phyloP scores from a whole-genome alignment of 257 asterid species.

The Echites panduratus region DNA sequence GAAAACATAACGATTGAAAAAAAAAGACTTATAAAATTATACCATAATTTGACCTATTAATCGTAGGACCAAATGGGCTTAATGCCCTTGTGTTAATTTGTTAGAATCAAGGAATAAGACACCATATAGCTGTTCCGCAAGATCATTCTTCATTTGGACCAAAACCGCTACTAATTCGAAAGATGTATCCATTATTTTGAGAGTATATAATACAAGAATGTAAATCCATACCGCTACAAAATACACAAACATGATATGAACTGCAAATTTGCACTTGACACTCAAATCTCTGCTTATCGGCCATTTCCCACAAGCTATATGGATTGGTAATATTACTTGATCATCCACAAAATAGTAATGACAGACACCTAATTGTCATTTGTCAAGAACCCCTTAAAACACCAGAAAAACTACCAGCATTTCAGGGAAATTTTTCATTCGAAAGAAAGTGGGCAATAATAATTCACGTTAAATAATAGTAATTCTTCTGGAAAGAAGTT shows the following conservation, averaged over 20 bases:
- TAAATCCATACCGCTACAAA: background rate
- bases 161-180: too few relatives aligned
- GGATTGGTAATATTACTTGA: background rate
- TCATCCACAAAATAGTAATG: background rate
- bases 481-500: constrained; percentile 17
- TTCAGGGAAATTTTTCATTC: background rate
- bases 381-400: background rate
- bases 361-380: background rate
- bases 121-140: too few relatives aligned
- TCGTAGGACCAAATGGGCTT: too few relatives aligned
- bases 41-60: too few relatives aligned
- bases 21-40: too few relatives aligned
- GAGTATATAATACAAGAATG: background rate
- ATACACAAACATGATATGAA: background rate
- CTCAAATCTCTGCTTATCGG: background rate
- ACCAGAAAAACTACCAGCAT: background rate
- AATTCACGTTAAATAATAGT: constrained; percentile 8
- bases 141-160: too few relatives aligned
- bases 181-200: background rate
- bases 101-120: too few relatives aligned
- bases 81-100: too few relatives aligned
- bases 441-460: background rate
- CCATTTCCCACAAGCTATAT: background rate
- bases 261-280: background rate
- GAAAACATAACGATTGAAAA: too few relatives aligned